Percentiles rank a stretch among this genome's conserved stretches.
phyloP scores from a whole-genome alignment of 108 stramenopile species.

The Heterococcus sp. region DNA sequence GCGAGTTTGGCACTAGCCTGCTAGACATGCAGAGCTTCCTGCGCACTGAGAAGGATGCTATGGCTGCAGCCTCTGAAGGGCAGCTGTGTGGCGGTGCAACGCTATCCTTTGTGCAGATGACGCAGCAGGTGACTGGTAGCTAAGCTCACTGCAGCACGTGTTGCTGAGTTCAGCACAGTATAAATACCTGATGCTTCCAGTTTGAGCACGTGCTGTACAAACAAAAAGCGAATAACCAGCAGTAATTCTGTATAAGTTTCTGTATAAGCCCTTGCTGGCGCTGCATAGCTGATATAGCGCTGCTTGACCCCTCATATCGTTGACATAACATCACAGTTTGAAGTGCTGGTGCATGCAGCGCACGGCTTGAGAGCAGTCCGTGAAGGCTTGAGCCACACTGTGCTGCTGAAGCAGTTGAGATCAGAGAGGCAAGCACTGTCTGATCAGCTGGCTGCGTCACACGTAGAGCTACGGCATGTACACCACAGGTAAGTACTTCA shows the following conservation, averaged over 20 bases:
- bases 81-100: neutral
- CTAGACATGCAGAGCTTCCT: conserved; percentile 34
- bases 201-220: too few species aligned
- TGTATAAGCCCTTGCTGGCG: neutral
- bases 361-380: conserved; percentile 25
- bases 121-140: neutral
- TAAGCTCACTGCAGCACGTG: neutral
- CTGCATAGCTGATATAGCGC: neutral
- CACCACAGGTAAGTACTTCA: conserved; percentile 35
- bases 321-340: neutral
- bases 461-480: conserved; percentile 25
- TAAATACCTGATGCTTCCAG: neutral
- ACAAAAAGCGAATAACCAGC: too few species aligned
- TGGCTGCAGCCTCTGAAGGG: neutral
- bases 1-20: conserved; percentile 29
- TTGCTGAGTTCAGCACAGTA: neutral
- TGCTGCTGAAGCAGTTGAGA: conserved; percentile 23
- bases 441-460: conserved; percentile 3
- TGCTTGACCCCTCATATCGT: neutral
- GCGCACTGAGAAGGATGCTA: conserved; percentile 11
- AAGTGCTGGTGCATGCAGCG: conserved; percentile 33
- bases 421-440: conserved; percentile 21
- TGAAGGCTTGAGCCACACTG: conserved; percentile 30
- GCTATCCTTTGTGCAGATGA: neutral
- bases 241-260: neutral